These are phyloP conservation scores for Candida krabiensis DNA, from an alignment of 805 yeast genomes.

Conservation along the genomic window DNA sequence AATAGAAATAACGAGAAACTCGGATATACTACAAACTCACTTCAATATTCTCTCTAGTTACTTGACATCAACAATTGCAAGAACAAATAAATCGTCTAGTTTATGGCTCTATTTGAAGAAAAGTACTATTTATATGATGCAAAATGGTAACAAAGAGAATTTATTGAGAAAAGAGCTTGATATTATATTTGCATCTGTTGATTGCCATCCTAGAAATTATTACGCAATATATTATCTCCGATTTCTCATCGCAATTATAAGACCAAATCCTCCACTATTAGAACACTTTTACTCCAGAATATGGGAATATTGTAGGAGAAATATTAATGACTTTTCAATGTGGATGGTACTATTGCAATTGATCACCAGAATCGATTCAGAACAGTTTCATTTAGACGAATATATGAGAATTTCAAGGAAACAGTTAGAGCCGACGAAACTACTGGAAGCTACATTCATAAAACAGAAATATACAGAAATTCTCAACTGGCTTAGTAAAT, in stretches of 20 bases:
- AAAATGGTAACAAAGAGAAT: not conserved
- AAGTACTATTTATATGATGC: not conserved
- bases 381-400: conserved; percentile 12
- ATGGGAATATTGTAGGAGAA: conserved; percentile 10
- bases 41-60: conserved; percentile 11
- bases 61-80: conserved; percentile 26
- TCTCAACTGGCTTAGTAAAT: conserved; percentile 10
- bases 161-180: conserved; percentile 5
- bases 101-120: conserved; percentile 32
- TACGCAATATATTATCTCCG: conserved; percentile 45
- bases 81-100: conserved; percentile 35
- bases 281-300: conserved; percentile 1
- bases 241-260: conserved; percentile 13
- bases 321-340: conserved; percentile 22
- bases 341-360: conserved; percentile 22
- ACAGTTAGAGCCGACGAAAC: not conserved
- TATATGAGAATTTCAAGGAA: conserved; percentile 6
- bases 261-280: conserved; percentile 1
- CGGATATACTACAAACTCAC: not conserved
- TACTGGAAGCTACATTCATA: not conserved
- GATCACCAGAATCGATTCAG: conserved; percentile 6
- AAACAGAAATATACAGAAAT: conserved; percentile 6
- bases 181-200: conserved; percentile 35
- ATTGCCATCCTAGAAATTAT: conserved; percentile 45
- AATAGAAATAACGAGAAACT: not conserved